Evolutionary conservation across 768 basidiomycete genomes (phyloP).

Genomic region (Boletus pseudo-olivaceus): DNA sequence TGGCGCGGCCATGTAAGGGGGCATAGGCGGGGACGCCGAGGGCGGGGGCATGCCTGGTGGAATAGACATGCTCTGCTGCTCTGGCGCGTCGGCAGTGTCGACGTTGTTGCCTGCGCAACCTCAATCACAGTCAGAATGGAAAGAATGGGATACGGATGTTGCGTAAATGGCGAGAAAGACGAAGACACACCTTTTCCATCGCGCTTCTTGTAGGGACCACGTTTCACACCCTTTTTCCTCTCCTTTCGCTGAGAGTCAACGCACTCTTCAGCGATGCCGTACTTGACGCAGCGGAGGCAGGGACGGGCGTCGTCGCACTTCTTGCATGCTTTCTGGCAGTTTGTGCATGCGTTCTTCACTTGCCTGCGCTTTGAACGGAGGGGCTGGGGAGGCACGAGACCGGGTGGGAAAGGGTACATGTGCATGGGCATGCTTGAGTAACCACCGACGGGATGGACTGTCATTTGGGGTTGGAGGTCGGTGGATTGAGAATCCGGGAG

Average conservation of each 20-base stretch:
- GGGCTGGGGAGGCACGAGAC: conserved; percentile 42
- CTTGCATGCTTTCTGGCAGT: conserved; percentile 89
- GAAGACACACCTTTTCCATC: conserved; percentile 75
- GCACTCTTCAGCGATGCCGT: conserved; percentile 83
- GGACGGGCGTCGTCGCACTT: conserved; percentile 90
- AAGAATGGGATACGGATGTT: conserved; percentile 10
- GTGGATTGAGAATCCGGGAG: conserved; percentile 30
- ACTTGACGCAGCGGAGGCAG: conserved; percentile 90
- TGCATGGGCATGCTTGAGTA: conserved; percentile 59
- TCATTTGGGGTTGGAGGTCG: conserved; percentile 46
- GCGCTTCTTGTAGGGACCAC: conserved; percentile 94
- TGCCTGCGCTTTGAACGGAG: conserved; percentile 77
- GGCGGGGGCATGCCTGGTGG: conserved; percentile 41
- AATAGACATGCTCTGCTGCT: conserved; percentile 41
- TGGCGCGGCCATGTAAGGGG: conserved; percentile 47
- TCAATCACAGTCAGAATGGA: conserved; percentile 46
- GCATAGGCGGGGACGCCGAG: conserved; percentile 46
- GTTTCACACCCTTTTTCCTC: conserved; percentile 82
- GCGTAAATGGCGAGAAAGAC: conserved; percentile 27
- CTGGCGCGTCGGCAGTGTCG: conserved; percentile 43
- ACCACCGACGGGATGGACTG: conserved; percentile 46
- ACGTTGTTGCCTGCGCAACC: conserved; percentile 57
- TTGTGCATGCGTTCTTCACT: conserved; percentile 90
- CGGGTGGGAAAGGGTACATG: conserved; percentile 65
- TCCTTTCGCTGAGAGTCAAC: conserved; percentile 91